phyloP scores from a whole-genome alignment of 352 stramenopile species.

The Globisporangium rhizosaccharum region DNA sequence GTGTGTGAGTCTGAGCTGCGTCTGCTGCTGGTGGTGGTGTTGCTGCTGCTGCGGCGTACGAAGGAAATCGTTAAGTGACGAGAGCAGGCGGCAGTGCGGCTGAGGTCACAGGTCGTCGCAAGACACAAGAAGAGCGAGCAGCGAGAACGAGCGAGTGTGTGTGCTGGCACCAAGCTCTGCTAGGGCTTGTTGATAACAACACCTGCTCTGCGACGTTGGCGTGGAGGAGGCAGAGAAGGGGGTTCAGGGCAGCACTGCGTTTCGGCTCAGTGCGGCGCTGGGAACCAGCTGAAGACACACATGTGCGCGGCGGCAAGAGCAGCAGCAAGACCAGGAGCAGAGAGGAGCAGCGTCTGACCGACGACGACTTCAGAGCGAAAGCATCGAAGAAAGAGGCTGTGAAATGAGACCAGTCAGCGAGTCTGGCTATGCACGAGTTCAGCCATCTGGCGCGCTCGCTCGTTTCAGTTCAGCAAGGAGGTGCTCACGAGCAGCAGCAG shows the following conservation, averaged over 20 bases:
- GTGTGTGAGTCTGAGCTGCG: slow-evolving; percentile 1
- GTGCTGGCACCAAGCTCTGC: neutral
- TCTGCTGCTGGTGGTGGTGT: slow-evolving; percentile 14
- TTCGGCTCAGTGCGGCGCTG: slow-evolving; percentile 7
- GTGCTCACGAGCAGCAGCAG: too few species aligned
- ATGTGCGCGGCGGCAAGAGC: neutral
- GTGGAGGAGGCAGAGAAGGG: slow-evolving; percentile 6
- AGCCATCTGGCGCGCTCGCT: slow-evolving; percentile 8
- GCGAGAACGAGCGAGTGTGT: neutral
- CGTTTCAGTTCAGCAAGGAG: slow-evolving; percentile 5
- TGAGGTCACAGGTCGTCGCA: neutral
- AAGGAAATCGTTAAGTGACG: slow-evolving; percentile 33
- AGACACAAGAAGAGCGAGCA: neutral
- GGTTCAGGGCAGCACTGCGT: slow-evolving; percentile 8
- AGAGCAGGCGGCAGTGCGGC: neutral
- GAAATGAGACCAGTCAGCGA: slow-evolving; percentile 9
- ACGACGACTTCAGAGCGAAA: neutral
- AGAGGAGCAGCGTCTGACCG: too few species aligned
- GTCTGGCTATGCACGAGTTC: slow-evolving; percentile 2
- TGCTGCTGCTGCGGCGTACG: slow-evolving; percentile 16
- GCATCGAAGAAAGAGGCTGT: neutral
- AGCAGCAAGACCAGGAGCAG: neutral
- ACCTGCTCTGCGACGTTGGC: neutral
- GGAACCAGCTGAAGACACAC: slow-evolving; percentile 4
- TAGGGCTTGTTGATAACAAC: neutral